A percentile compares a stretch with the other conserved stretches of the same genome.
phyloP scores from a whole-genome alignment of 257 asterid species.

The Eucommia ulmoides region DNA sequence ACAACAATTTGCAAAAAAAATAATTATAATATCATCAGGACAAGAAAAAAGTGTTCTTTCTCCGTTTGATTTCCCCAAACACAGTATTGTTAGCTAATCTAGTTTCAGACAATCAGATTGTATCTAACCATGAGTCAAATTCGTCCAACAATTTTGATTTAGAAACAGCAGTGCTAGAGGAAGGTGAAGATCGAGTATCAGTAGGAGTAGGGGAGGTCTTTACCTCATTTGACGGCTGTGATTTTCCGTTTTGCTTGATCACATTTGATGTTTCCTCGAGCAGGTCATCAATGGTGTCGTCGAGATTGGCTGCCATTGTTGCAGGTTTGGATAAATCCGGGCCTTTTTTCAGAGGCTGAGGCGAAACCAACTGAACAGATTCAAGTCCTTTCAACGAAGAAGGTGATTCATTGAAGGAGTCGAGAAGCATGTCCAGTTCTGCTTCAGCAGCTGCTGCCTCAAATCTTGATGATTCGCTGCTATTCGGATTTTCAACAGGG shows the following conservation, averaged over 20 bases:
- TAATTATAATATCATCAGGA: no score
- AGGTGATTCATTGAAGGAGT: neutral
- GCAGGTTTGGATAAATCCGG: neutral
- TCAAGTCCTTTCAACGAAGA: neutral
- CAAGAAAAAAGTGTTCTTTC: no score
- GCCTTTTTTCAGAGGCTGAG: neutral
- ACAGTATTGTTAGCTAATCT: no score
- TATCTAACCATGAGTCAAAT: neutral
- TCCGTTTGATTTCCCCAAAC: no score
- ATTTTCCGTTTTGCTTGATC: neutral
- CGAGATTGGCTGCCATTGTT: neutral
- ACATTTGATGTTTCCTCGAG: neutral
- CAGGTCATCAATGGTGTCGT: neutral
- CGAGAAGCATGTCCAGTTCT: neutral
- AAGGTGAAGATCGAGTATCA: neutral
- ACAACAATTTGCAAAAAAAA: no score
- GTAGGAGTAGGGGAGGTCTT: neutral
- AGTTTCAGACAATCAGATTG: neutral
- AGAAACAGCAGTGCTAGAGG: neutral
- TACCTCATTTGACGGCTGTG: neutral
- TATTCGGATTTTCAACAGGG: neutral
- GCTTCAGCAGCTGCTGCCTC: neutral
- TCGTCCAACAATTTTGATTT: neutral
- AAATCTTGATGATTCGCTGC: neutral
- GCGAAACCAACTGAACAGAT: neutral